Base-by-base conservation (phyloP, 257 asterid genomes). In the Solanum pennellii region DNA sequence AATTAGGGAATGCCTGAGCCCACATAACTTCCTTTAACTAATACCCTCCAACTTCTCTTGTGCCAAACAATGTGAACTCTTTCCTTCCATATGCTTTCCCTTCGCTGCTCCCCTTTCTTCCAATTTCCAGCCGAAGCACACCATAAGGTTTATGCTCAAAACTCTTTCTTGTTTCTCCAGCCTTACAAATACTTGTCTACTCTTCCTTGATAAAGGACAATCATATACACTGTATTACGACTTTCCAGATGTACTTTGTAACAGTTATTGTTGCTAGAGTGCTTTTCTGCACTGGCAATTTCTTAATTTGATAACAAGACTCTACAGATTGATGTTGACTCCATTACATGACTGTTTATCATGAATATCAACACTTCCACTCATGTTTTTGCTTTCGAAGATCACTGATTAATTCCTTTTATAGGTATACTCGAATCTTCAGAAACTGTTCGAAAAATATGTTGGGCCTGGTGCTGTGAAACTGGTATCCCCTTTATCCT, bases 401-500 rank as follows among this genome's bases (percentile, higher is more conserved):
- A 31, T 66, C 73, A 49, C 83, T 73, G 29, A 45, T 12, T 41
- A 79, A 20, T 73, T 56, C 77, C 84, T 86, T 86, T 83, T 82
- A 79, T 85, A 97, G 99, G 96, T 94, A 86, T 91, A 93, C 65
- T 82, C 92, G 87, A 90, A 89, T 90, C 90, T 94, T 47, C 93
- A 93, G 66, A 88, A 84, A 89, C 83, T 94, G 59, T 96, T 92
- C 69, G 90, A 92, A 87, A 89, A 83, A 84, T 83, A 90, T 88
- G 90, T 90, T 82, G 92, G 91, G 82, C 90, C 92, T 86, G 88
- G 89, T 89, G 80, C 87, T 84, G 73, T 88, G 90, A 94, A 94
- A 91, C 92, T 93, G 97, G 99, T 95, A 91, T 88, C 89, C 83
- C 86, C 91, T 91, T 89, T 91, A 89, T 91, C 92, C 91, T 87